Evolutionary conservation across 306 rosid species (phyloP).

Genomic region (Lagenaria siceraria): DNA sequence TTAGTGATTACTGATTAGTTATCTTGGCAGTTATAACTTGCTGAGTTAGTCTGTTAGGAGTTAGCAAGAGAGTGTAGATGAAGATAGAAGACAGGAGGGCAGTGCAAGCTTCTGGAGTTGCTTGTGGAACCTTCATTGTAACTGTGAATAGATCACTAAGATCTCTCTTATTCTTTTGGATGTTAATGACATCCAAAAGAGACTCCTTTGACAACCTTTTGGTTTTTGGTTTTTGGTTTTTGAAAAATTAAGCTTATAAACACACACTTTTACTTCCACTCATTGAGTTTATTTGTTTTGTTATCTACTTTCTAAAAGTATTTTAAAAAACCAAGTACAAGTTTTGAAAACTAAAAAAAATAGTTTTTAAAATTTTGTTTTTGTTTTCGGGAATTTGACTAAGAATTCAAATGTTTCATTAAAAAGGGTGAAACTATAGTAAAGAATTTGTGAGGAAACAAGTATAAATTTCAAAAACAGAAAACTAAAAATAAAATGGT

Average conservation of each 20-base stretch:
- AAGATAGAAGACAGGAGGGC: neutral
- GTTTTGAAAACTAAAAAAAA: too few species aligned
- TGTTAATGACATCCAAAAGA: neutral
- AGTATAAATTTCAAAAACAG: too few species aligned
- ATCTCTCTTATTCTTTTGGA: neutral
- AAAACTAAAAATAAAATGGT: too few species aligned
- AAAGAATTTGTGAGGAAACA: too few species aligned
- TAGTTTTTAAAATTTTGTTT: too few species aligned
- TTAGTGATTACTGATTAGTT: neutral
- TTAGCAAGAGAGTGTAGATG: neutral
- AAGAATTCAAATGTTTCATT: too few species aligned
- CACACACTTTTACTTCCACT: too few species aligned
- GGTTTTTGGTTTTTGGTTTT: too few species aligned
- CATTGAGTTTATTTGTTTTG: too few species aligned
- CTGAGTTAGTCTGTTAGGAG: neutral
- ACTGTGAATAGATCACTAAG: neutral
- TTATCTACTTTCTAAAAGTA: neutral
- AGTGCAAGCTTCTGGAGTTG: neutral
- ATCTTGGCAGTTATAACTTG: neutral
- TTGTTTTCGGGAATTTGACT: too few species aligned
- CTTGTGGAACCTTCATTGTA: neutral
- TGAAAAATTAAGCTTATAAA: neutral
- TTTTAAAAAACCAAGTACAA: neutral
- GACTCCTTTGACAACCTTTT: too few species aligned
- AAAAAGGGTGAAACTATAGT: too few species aligned